Evolutionary conservation across 768 basidiomycete species (phyloP).

Genomic region (Tulasnella sp.): DNA sequence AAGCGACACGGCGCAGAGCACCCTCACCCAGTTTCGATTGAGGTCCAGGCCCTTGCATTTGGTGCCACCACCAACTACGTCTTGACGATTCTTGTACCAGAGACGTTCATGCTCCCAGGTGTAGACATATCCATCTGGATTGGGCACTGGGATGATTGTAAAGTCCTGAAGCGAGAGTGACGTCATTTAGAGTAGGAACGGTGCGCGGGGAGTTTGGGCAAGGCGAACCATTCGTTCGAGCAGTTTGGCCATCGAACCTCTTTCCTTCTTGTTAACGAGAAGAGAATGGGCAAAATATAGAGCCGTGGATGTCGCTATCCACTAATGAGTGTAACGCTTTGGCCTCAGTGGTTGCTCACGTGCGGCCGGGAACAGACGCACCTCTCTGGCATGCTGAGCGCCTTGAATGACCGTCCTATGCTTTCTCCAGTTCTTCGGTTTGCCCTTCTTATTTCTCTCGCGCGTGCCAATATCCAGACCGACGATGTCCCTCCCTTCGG

Average conservation of each 20-base stretch:
- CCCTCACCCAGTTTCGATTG: conserved; percentile 55
- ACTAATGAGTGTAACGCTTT: conserved; percentile 42
- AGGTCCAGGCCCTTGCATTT: conserved; percentile 71
- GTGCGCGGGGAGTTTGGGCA: background rate
- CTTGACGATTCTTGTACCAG: conserved; percentile 71
- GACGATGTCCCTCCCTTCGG: conserved; percentile 56
- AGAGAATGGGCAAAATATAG: conserved; percentile 72
- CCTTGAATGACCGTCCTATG: conserved; percentile 64
- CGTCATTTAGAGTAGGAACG: conserved; percentile 28
- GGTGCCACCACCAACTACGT: conserved; percentile 43
- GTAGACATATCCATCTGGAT: conserved; percentile 71
- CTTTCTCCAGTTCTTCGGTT: conserved; percentile 35
- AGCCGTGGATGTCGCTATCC: conserved; percentile 73
- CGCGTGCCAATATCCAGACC: conserved; percentile 48
- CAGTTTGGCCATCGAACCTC: conserved; percentile 46
- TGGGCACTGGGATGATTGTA: conserved; percentile 61
- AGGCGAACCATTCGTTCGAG: conserved; percentile 49
- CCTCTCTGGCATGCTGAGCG: conserved; percentile 74
- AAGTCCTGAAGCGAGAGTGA: conserved; percentile 45
- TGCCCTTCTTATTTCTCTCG: conserved; percentile 31
- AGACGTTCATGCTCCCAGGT: conserved; percentile 67
- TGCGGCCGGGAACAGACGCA: conserved; percentile 36
- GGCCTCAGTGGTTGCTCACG: background rate
- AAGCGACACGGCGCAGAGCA: background rate
- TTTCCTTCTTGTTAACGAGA: conserved; percentile 47